Percentiles rank a stretch among this genome's conserved stretches.
phyloP scores from a whole-genome alignment of 129 eudicot species.

The Heracleum sosnowskyi region DNA sequence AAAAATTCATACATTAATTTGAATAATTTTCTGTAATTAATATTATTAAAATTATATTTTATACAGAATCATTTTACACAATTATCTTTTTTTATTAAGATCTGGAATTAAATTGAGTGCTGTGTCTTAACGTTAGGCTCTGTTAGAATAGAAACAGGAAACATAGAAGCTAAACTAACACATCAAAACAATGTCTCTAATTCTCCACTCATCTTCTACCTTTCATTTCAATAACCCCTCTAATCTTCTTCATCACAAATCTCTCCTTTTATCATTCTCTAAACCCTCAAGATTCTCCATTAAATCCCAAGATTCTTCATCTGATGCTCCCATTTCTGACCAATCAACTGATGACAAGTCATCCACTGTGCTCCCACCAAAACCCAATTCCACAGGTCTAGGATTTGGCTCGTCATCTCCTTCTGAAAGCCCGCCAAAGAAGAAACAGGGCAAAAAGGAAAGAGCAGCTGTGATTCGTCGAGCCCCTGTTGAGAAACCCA shows the following conservation, averaged over 20 bases:
- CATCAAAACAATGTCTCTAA: background rate
- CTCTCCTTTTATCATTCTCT: background rate
- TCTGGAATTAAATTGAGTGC: no score
- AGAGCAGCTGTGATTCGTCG: conserved; percentile 17
- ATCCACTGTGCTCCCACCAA: conserved; percentile 11
- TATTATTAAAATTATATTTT: no score
- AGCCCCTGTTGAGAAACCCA: conserved; percentile 14
- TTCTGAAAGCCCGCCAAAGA: conserved; percentile 4
- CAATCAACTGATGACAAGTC: conserved; percentile 13
- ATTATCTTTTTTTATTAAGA: no score
- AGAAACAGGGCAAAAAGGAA: conserved; percentile 15
- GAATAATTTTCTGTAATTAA: no score
- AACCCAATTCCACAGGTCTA: conserved; percentile 5
- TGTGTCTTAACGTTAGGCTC: no score
- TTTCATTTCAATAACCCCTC: background rate
- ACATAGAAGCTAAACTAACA: no score
- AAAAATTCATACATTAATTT: no score
- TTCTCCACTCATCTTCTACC: conserved; percentile 4
- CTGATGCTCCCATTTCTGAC: conserved; percentile 8
- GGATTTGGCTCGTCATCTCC: conserved; percentile 18
- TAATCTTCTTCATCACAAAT: conserved; percentile 6
- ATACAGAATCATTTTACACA: no score
- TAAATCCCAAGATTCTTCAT: conserved; percentile 12
- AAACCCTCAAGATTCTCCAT: conserved; percentile 10
- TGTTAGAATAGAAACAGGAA: no score